These are phyloP conservation scores for Halenospora varia DNA, from an alignment of 495 filamentous ascomycete genomes.

Conservation along the genomic window DNA sequence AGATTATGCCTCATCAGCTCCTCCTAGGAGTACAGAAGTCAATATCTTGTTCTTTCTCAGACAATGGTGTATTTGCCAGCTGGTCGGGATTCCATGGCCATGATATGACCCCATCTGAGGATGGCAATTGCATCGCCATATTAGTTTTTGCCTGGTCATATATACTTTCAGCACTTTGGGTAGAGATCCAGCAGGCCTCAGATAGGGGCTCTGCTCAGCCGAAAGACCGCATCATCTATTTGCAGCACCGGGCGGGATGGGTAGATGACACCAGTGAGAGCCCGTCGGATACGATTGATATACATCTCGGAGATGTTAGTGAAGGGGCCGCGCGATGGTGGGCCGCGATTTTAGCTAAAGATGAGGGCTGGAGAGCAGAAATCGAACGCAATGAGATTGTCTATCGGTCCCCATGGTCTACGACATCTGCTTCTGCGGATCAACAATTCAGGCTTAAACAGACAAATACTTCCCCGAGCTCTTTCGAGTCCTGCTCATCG, in stretches of 20 bases:
- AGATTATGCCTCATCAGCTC: not conserved
- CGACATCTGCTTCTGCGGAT: not conserved
- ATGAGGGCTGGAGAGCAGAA: constrained; percentile 22
- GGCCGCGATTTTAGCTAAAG: constrained; percentile 24
- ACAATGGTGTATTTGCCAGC: not conserved
- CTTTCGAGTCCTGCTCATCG: not conserved
- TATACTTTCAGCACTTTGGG: not conserved
- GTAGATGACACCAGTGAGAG: not conserved
- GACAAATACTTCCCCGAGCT: not conserved
- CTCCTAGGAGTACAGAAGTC: not conserved
- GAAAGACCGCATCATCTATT: not conserved
- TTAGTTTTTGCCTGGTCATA: not conserved
- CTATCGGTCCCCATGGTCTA: constrained; percentile 3
- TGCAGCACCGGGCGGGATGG: not conserved
- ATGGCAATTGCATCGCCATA: not conserved
- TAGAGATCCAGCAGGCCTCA: not conserved
- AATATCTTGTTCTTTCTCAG: constrained; percentile 1
- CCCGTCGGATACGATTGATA: not conserved
- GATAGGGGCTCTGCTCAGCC: not conserved
- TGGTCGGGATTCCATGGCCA: not conserved
- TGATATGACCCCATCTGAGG: not conserved
- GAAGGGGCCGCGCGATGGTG: constrained; percentile 24
- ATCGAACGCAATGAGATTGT: constrained; percentile 7
- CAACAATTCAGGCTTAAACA: not conserved
- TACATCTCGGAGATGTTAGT: constrained; percentile 16